phyloP scores from a whole-genome alignment of 129 eudicot genomes.

The Saussurea involucrata region DNA sequence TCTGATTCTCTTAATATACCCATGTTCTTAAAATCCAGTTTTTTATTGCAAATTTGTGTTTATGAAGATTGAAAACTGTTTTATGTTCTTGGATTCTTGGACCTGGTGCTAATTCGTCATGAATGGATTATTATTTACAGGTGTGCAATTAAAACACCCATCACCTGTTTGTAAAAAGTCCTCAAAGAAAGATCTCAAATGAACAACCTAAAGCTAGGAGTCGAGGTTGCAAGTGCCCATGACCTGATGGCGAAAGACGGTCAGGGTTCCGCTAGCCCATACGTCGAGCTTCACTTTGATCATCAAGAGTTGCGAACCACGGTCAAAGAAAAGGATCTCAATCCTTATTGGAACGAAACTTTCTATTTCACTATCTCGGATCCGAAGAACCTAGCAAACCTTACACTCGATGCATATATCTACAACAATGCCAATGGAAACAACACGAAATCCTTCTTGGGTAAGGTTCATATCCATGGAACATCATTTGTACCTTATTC shows the following conservation, averaged over 20 bases:
- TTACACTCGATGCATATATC: slow-evolving; percentile 67
- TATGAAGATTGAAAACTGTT: not conserved
- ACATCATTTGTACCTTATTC: slow-evolving; percentile 80
- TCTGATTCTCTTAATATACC: not conserved
- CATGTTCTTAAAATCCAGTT: not conserved
- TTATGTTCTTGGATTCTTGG: not conserved
- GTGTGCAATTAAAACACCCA: slow-evolving; percentile 5
- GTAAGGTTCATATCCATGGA: slow-evolving; percentile 66
- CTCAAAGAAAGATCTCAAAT: slow-evolving; percentile 24
- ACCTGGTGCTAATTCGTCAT: not conserved
- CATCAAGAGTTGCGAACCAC: slow-evolving; percentile 69
- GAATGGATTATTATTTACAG: slow-evolving; percentile 5
- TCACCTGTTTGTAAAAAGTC: slow-evolving; percentile 19
- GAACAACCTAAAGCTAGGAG: slow-evolving; percentile 86
- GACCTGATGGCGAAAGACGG: slow-evolving; percentile 82
- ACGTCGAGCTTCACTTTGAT: slow-evolving; percentile 80
- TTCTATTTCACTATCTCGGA: slow-evolving; percentile 74
- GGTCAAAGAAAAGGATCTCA: slow-evolving; percentile 73
- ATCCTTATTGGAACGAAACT: slow-evolving; percentile 90
- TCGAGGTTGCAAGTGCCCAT: slow-evolving; percentile 76
- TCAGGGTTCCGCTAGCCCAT: slow-evolving; percentile 72
- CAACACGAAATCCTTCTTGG: slow-evolving; percentile 62
- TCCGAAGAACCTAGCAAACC: slow-evolving; percentile 54
- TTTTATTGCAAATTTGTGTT: not conserved
- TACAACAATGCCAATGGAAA: slow-evolving; percentile 42